phyloP scores from a whole-genome alignment of 805 yeast species.

The Groenewaldozyma salmanticensis region DNA sequence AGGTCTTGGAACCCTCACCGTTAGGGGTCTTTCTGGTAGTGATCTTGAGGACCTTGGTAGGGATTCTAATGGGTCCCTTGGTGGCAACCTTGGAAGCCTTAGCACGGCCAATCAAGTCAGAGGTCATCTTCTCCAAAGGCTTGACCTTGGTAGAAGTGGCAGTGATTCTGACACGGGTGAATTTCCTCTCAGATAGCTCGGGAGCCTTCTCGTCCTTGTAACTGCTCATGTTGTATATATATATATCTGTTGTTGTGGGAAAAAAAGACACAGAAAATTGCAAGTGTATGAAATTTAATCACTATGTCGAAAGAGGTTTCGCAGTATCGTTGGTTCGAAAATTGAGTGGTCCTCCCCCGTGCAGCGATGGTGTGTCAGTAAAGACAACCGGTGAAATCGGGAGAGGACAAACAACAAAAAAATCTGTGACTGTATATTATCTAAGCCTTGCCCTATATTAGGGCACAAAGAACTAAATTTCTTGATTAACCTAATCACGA shows the following conservation, averaged over 20 bases:
- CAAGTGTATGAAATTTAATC: neutral
- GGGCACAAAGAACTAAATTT: too few relatives aligned
- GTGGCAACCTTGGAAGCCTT: constrained; percentile 69
- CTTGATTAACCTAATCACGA: too few relatives aligned
- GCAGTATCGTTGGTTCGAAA: neutral
- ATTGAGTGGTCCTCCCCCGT: too few relatives aligned
- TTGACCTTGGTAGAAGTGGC: constrained; percentile 98
- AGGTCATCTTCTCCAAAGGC: constrained; percentile 88
- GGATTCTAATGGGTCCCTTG: constrained; percentile 99
- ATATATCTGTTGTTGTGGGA: neutral
- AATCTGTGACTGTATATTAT: too few relatives aligned
- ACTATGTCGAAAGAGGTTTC: neutral
- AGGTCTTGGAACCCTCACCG: constrained; percentile 99
- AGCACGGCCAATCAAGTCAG: constrained; percentile 84
- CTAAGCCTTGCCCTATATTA: too few relatives aligned
- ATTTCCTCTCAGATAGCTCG: constrained; percentile 69
- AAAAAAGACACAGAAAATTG: neutral
- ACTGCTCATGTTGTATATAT: constrained; percentile 26
- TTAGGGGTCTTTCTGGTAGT: constrained; percentile 99
- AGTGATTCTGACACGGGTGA: constrained; percentile 98
- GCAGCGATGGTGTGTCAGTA: neutral
- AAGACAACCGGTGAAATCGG: neutral
- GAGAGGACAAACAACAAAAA: too few relatives aligned
- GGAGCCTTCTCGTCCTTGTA: constrained; percentile 61
- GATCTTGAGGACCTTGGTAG: constrained; percentile 96